phyloP scores from a whole-genome alignment of 176 grass and related monocot species.

The Cymbopogon citratus region DNA sequence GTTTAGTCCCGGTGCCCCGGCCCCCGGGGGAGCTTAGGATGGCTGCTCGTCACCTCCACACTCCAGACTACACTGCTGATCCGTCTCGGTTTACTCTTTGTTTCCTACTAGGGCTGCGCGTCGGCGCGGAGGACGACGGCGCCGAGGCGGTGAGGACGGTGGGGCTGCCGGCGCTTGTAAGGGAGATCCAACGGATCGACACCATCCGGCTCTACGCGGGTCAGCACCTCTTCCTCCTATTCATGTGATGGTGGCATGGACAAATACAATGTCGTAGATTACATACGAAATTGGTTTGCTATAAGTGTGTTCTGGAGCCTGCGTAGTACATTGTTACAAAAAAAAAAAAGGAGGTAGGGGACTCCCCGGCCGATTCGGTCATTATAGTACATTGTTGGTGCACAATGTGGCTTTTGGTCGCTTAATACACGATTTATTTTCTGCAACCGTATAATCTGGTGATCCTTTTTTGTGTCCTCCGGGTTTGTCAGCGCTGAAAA shows the following conservation, averaged over 20 bases:
- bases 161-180: conserved; percentile 33
- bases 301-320: no score
- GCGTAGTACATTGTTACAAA: no score
- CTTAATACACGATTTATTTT: no score
- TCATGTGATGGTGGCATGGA: neutral
- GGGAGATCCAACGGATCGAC: conserved; percentile 58
- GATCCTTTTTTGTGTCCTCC: neutral
- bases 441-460: neutral
- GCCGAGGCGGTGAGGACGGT: neutral
- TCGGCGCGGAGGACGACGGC: neutral
- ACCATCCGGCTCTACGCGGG: conserved; percentile 61
- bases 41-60: neutral
- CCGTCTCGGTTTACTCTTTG: neutral
- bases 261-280: neutral
- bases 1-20: neutral
- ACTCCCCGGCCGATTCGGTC: no score
- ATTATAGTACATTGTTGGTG: neutral
- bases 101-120: neutral
- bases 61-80: neutral
- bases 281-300: neutral
- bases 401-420: no score
- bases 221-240: conserved; percentile 17
- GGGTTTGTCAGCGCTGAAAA: neutral
- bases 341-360: no score
- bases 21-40: no score